A percentile compares a stretch with the other conserved stretches of the same genome.
Conservation (phyloP, 768 basidiomycete species). For the Plicaturopsis crispa region DNA sequence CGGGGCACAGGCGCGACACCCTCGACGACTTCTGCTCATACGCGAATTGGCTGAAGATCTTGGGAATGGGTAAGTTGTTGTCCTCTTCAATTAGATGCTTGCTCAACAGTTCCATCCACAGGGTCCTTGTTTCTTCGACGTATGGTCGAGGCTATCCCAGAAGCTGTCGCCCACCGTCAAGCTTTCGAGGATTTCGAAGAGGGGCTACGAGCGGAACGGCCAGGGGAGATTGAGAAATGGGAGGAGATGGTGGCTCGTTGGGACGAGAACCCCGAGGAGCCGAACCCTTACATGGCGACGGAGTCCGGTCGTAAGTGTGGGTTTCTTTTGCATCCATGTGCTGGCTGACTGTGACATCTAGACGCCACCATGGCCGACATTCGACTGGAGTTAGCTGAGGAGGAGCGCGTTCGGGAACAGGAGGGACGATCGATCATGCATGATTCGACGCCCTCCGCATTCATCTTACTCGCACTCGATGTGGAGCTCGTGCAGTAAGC, state of each 20-base stretch:
- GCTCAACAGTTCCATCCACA: not conserved
- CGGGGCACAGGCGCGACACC: slow-evolving; percentile 1
- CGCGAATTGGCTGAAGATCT: slow-evolving; percentile 21
- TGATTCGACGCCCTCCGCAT: slow-evolving; percentile 6
- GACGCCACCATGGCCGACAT: too few relatives aligned
- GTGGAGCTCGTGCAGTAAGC: slow-evolving; percentile 13
- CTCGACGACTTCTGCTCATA: slow-evolving; percentile 4
- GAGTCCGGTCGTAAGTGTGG: too few relatives aligned
- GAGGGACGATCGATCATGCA: too few relatives aligned
- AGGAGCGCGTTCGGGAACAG: too few relatives aligned
- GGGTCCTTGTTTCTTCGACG: not conserved
- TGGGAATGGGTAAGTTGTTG: slow-evolving; percentile 12
- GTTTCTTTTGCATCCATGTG: too few relatives aligned
- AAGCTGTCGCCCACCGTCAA: not conserved
- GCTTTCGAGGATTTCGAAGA: not conserved
- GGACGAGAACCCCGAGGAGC: slow-evolving; percentile 4
- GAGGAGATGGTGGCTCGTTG: slow-evolving; percentile 9
- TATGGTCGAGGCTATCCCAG: not conserved
- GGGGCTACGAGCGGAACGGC: too few relatives aligned
- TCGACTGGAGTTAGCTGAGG: too few relatives aligned
- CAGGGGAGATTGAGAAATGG: slow-evolving; percentile 10
- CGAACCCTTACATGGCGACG: not conserved
- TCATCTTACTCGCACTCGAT: slow-evolving; percentile 11
- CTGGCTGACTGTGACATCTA: too few relatives aligned
- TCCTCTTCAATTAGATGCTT: not conserved